phyloP scores from a whole-genome alignment of 1,139 yeast species.

The Zygoascus hellenicus region DNA sequence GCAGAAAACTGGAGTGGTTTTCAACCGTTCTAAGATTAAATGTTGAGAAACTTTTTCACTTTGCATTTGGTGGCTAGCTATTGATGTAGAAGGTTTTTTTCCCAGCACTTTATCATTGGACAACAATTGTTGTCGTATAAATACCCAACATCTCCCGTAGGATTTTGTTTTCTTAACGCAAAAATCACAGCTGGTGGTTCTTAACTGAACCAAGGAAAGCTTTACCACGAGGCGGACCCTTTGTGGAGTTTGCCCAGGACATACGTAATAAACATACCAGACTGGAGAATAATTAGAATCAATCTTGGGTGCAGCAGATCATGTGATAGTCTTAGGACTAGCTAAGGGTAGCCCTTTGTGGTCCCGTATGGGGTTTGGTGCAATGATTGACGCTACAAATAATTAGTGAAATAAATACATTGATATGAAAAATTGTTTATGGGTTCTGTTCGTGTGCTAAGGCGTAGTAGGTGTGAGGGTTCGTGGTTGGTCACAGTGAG shows the following conservation, averaged over 20 bases:
- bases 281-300: slow-evolving; percentile 31
- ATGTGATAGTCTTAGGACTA: slow-evolving; percentile 22
- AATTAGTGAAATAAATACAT: background rate
- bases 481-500: too few species aligned
- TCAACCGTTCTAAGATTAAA: too few species aligned
- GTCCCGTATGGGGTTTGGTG: slow-evolving; percentile 39
- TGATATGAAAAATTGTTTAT: background rate
- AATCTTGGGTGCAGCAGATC: slow-evolving; percentile 41
- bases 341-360: slow-evolving; percentile 38
- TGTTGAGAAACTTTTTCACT: too few species aligned
- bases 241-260: slow-evolving; percentile 36
- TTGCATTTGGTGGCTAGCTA: too few species aligned
- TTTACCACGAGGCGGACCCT: slow-evolving; percentile 38
- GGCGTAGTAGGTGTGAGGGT: too few species aligned
- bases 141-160: too few species aligned
- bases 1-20: too few species aligned
- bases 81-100: too few species aligned
- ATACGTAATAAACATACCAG: slow-evolving; percentile 29
- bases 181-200: slow-evolving; percentile 28
- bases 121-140: too few species aligned
- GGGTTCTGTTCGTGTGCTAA: too few species aligned
- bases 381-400: slow-evolving; percentile 37
- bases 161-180: slow-evolving; percentile 29
- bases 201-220: slow-evolving; percentile 24
- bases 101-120: too few species aligned